Evolutionary conservation across 345 rosid species (phyloP).

Genomic region (Pugionium cornutum): DNA sequence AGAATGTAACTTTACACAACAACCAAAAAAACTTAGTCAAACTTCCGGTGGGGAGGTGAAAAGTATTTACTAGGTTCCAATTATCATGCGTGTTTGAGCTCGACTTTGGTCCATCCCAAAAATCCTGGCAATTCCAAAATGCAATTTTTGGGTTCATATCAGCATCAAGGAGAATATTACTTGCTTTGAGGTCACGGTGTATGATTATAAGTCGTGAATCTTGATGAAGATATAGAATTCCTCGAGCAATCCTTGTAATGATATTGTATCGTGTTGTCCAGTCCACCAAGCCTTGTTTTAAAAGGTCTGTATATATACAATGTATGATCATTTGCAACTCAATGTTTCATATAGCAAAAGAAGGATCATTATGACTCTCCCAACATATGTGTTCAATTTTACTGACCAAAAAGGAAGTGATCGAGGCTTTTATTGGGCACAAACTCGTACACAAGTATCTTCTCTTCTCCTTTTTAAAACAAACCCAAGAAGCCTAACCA

Average conservation of each 20-base stretch:
- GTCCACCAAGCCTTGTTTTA: slow-evolving; percentile 34
- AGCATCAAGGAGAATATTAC: slow-evolving; percentile 54
- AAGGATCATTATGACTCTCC: too few species aligned
- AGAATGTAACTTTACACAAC: too few species aligned
- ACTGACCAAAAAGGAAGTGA: slow-evolving; percentile 30
- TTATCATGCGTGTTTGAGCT: slow-evolving; percentile 48
- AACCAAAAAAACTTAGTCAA: neutral
- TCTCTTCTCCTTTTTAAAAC: slow-evolving; percentile 19
- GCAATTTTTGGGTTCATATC: slow-evolving; percentile 63
- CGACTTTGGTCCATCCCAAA: slow-evolving; percentile 42
- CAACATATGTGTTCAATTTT: too few species aligned
- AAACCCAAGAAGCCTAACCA: slow-evolving; percentile 27
- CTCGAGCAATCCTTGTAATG: slow-evolving; percentile 48
- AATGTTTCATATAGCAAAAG: neutral
- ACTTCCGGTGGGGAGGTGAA: neutral
- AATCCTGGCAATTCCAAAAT: slow-evolving; percentile 62
- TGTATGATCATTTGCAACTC: neutral
- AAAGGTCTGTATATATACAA: slow-evolving; percentile 35
- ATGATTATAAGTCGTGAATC: slow-evolving; percentile 57
- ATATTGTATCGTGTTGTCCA: slow-evolving; percentile 52
- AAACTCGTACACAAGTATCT: slow-evolving; percentile 23
- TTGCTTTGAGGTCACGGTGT: slow-evolving; percentile 65
- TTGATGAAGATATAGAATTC: slow-evolving; percentile 46
- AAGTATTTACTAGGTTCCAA: slow-evolving; percentile 57
- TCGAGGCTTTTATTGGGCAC: slow-evolving; percentile 33